Base-by-base conservation (phyloP, 768 basidiomycete species). In the Dendrothele bispora region DNA sequence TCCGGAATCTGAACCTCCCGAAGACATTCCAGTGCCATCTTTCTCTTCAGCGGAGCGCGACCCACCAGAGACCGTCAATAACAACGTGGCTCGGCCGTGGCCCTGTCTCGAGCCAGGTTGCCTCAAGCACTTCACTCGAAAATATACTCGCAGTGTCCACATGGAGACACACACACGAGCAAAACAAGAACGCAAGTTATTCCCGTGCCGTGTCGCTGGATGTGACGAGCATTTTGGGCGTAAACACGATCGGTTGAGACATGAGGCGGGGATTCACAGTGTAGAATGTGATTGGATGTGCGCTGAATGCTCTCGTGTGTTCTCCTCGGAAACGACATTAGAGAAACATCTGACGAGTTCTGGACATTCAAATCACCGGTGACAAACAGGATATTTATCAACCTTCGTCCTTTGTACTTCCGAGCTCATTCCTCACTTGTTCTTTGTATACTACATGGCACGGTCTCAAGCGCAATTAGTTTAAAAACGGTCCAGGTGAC, bases 191-290 rank as follows among this genome's bases (percentile, higher is more conserved):
- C 17, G 15, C 17, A 3, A 38, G 4, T 25, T 12, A 15, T 15
- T 25, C 12, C 26, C 24, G 7, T 21, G 41, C 12, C 18, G 41
- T 12, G 17, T 12, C 24, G 41, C 26, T n/a, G 52, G 50, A 8
- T 55, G 54, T 27, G 22, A 5, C 15, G 37, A 54, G 36, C 18
- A 17, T 10, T 55, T 55, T 29, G 53, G 53, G 17, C 53, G 54
- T 10, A 17, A 39, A 21, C 54, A 55, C 29, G 54, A 55, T 34
- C 53, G 53, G 10, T 38, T 55, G 12, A 39, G 54, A 14, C 54
- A 55, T 36, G 54, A 55, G 36, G 53, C 54, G n/a, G 29, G 26
- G 21, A 36, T 49, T 38, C 54, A 55, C 36, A 53, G 54, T 17
- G 29, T 38, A 21, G 27, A 12, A 15, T 54, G 54, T 32, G 53